Base-by-base conservation (phyloP, 257 asterid genomes). In the Forsythia viridissima region DNA sequence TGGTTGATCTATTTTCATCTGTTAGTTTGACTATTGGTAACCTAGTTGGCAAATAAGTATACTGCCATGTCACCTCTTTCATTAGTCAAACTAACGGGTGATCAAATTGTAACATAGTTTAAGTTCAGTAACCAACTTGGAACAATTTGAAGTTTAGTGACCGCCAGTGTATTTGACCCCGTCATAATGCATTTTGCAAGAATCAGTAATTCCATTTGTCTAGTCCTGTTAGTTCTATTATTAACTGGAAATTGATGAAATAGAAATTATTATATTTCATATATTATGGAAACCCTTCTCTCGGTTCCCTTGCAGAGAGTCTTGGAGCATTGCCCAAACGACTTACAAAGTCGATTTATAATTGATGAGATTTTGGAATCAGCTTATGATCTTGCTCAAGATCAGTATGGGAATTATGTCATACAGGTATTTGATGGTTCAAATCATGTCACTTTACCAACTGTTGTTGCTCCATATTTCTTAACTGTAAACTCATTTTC, bases 401-500 rank as follows among this genome's bases (percentile, higher is more conserved):
- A 93, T 83, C 98, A 93, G 86, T 91, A 93, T 72, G 98, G 97
- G 73, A 93, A 93, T 80, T 93, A 93, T 79, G 98, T 93, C 74
- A 88, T 91, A 48, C 98, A 93, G 97, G 98, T 90, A 84, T 77
- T 70, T 77, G 82, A 48, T 61, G 46, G 74, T 71, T 9, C 51
- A 57, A 57, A 24, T 59, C 48, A 39, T n/a, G 66, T 57, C 34
- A 24, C 38, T 0, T 61, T 21, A 24, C 6, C 38, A 21, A 61
- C 38, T 20, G 39, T 11, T 63, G 30, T 63, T 24, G 16, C 38
- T 63, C 16, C 37, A 10, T 51, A 30, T 30, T 63, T 59, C 34
- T 59, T 59, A 20, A 24, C n/a, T 21, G 13, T 61, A 57, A 57
- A 20, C 5, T 3, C 8, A 24, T 20, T 6, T 9, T 63, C 10